Percentiles rank a stretch among this genome's conserved stretches.
Conservation (phyloP, 805 yeast species). For the Lachancea sp. region DNA sequence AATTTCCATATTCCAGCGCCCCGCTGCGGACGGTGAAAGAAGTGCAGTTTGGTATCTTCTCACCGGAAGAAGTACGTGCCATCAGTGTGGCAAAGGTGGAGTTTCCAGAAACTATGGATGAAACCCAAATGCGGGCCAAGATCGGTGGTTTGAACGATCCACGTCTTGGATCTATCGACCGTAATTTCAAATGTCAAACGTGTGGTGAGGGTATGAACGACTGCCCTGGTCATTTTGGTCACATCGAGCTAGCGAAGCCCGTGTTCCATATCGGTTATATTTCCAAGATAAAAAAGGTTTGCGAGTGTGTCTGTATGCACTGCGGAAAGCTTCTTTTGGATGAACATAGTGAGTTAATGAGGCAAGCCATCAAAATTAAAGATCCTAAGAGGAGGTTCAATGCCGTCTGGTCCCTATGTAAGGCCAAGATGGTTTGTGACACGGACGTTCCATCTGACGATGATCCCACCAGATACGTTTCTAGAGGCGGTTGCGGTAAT, state of each 20-base stretch:
- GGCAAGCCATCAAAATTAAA: constrained; percentile 78
- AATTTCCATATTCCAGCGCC: constrained; percentile 93
- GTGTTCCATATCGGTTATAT: constrained; percentile 96
- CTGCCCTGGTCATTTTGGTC: constrained; percentile 99
- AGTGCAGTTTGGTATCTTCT: constrained; percentile 95
- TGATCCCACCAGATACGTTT: constrained; percentile 44
- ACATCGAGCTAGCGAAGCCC: constrained; percentile 95
- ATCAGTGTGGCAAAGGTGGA: constrained; percentile 97
- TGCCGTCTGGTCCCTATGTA: constrained; percentile 92
- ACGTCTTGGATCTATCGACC: constrained; percentile 91
- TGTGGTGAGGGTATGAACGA: constrained; percentile 99
- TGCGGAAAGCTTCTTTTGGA: constrained; percentile 92
- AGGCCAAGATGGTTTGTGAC: constrained; percentile 91
- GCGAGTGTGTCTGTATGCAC: constrained; percentile 97
- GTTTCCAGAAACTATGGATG: constrained; percentile 99
- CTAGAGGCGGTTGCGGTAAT: constrained; percentile 98
- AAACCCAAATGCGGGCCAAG: constrained; percentile 87
- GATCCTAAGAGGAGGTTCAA: constrained; percentile 95
- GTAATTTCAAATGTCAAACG: constrained; percentile 96
- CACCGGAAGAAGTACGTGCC: constrained; percentile 97
- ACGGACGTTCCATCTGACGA: constrained; percentile 69
- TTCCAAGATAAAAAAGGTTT: constrained; percentile 86
- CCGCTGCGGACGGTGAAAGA: constrained; percentile 96
- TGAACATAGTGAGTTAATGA: constrained; percentile 63
- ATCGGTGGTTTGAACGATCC: constrained; percentile 98